Evolutionary conservation across 1,139 yeast species (phyloP), one percentile per base, ranked within the genome.

Genomic region (Taiozyma sp.): DNA sequence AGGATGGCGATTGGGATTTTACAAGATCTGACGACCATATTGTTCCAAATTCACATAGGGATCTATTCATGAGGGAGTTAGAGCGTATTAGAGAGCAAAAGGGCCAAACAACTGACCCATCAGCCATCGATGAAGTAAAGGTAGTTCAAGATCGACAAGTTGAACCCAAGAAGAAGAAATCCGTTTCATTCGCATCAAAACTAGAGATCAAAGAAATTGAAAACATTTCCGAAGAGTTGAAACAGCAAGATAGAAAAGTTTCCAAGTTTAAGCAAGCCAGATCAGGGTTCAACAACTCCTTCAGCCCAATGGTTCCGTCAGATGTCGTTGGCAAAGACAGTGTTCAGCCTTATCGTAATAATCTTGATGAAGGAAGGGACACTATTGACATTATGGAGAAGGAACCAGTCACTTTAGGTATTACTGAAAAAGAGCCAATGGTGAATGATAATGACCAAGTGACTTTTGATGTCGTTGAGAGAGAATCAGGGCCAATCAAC

Each of bases 191-290:
- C 66, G 71, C 80, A 0, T 70, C 72, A 3, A 66, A 68, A 2
- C 67, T 79, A 44, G 77, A 80, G 45, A 73, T 81, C 13, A 80
- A 79, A 49, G 81, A 80, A 53, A 69, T 81, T 41, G 85, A 79
- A 45, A 77, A 79, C 56, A 69, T 81, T 5, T 78, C 83, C 59
- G 76, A 73, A 35, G 71, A 74, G 45, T 59, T 77, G 48, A 73
- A 51, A 30, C 49, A 50, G 10, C 46, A 46, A 13, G 34, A 43
- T 6, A 14, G 19, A 7, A 56, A 49, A 28, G 48, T 56, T 2
- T 59, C 62, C 1, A 58, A 47, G 40, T 59, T 59, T 50, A 57
- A 49, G 41, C 55, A 52, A 43, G 30, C 44, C 32, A 58, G 57
- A 47, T 19, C 26, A 19, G 44, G 22, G 32, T 14, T 39, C 6